These are phyloP conservation scores for Yarrowia sp. DNA, from an alignment of 805 yeast species.

Conservation along the genomic window DNA sequence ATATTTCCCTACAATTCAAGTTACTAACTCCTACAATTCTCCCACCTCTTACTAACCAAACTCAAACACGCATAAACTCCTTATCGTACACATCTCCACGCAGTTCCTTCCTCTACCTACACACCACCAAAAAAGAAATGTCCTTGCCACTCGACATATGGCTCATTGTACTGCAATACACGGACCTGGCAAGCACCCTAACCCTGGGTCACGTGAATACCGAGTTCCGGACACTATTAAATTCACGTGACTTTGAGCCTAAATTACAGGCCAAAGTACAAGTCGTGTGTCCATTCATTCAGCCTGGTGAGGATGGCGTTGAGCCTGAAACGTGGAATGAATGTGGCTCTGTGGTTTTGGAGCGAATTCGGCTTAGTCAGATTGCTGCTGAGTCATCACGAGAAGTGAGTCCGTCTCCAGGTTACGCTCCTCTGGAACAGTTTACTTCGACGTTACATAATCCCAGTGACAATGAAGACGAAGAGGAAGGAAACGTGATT, in stretches of 20 bases:
- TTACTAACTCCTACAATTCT: too few species aligned
- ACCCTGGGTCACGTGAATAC: slow-evolving; percentile 1
- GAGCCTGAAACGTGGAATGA: not conserved
- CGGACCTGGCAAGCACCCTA: not conserved
- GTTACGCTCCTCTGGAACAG: not conserved
- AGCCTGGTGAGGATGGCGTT: not conserved
- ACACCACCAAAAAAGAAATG: not conserved
- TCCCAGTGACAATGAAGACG: not conserved
- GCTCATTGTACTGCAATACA: not conserved
- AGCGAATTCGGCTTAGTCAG: not conserved
- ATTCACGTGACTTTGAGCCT: not conserved
- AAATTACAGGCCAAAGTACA: not conserved
- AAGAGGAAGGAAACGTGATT: not conserved
- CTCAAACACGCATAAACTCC: slow-evolving; percentile 5
- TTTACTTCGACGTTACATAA: not conserved
- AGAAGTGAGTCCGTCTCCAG: too few species aligned
- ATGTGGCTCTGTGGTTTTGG: not conserved
- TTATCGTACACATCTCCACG: not conserved
- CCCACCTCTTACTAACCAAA: not conserved
- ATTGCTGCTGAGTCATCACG: too few species aligned
- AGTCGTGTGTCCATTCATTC: not conserved
- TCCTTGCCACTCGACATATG: not conserved
- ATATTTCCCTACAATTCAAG: too few species aligned
- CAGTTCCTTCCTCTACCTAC: not conserved
- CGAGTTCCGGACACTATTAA: not conserved